Conservation (phyloP, 495 filamentous ascomycete species). For the Aspergillus wentii region DNA sequence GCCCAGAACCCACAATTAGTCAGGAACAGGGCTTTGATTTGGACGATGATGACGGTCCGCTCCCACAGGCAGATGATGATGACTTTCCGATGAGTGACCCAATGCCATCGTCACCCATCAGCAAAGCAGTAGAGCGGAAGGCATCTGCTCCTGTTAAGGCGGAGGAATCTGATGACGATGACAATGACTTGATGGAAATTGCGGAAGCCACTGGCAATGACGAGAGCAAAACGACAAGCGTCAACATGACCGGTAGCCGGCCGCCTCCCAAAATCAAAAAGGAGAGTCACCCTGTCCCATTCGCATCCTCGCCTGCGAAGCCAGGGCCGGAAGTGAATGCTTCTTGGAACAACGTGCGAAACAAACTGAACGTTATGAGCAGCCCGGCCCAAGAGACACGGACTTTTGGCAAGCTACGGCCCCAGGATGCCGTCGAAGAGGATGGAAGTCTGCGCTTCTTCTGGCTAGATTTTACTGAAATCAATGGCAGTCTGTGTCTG, state of each 20-base stretch:
- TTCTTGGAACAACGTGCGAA: conserved; percentile 88
- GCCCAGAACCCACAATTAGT: conserved; percentile 24
- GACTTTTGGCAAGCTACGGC: conserved; percentile 70
- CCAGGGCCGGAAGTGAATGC: conserved; percentile 54
- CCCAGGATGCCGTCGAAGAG: conserved; percentile 77
- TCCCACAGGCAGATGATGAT: conserved; percentile 50
- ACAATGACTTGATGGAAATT: conserved; percentile 83
- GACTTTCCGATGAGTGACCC: conserved; percentile 83
- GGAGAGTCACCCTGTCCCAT: conserved; percentile 59
- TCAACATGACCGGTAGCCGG: conserved; percentile 84
- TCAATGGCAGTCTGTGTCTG: conserved; percentile 86
- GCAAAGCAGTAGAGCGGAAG: conserved; percentile 75
- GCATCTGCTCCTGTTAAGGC: conserved; percentile 50
- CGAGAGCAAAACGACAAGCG: conserved; percentile 58
- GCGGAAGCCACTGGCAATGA: conserved; percentile 63
- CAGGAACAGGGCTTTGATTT: conserved; percentile 30
- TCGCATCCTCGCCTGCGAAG: conserved; percentile 70
- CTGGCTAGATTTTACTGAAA: conserved; percentile 93
- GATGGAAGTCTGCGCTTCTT: conserved; percentile 92
- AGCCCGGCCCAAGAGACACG: conserved; percentile 60
- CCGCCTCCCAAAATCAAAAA: conserved; percentile 73
- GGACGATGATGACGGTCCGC: conserved; percentile 52
- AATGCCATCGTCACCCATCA: conserved; percentile 79
- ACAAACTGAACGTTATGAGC: conserved; percentile 78
- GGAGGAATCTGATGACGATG: conserved; percentile 65